Evolutionary conservation across 2,329 filamentous ascomycete genomes (phyloP).

Genomic region (Coniochaeta prunicola): DNA sequence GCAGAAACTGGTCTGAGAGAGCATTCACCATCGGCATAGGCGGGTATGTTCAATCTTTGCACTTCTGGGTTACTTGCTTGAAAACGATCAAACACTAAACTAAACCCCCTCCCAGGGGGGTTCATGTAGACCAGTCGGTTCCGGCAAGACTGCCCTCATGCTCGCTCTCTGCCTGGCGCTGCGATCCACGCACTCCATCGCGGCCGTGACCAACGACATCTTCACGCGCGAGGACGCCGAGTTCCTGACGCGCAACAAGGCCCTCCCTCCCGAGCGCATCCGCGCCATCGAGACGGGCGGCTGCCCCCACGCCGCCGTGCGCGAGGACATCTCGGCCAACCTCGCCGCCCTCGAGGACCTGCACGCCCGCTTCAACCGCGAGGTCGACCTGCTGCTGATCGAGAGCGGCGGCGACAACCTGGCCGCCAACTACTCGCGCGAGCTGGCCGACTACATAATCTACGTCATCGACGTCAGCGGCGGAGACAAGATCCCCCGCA

Average conservation of each 20-base stretch:
- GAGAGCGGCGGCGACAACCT: constrained; percentile 95
- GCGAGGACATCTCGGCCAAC: constrained; percentile 93
- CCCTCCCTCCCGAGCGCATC: constrained; percentile 77
- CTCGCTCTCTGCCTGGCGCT: constrained; percentile 82
- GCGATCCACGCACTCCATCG: constrained; percentile 74
- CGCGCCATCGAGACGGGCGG: constrained; percentile 95
- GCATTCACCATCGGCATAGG: constrained; percentile 98
- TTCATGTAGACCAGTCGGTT: constrained; percentile 80
- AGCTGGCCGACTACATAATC: constrained; percentile 95
- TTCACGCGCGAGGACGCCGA: constrained; percentile 98
- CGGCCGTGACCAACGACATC: constrained; percentile 97
- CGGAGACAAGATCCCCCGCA: constrained; percentile 92
- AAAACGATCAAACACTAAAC: too few relatives aligned
- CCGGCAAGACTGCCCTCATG: constrained; percentile 96
- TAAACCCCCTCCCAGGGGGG: constrained; percentile 7
- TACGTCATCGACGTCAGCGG: constrained; percentile 98
- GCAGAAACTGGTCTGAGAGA: constrained; percentile 77
- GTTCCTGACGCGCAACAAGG: constrained; percentile 82
- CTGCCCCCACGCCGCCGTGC: constrained; percentile 92
- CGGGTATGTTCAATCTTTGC: constrained; percentile 53
- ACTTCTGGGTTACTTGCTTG: too few relatives aligned
- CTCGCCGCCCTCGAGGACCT: constrained; percentile 86
- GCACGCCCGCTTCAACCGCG: constrained; percentile 70
- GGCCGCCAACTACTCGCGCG: constrained; percentile 90
- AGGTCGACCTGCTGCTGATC: constrained; percentile 86